Evolutionary conservation across 352 stramenopile species (phyloP).

Genomic region (Pythium aphanidermatum): DNA sequence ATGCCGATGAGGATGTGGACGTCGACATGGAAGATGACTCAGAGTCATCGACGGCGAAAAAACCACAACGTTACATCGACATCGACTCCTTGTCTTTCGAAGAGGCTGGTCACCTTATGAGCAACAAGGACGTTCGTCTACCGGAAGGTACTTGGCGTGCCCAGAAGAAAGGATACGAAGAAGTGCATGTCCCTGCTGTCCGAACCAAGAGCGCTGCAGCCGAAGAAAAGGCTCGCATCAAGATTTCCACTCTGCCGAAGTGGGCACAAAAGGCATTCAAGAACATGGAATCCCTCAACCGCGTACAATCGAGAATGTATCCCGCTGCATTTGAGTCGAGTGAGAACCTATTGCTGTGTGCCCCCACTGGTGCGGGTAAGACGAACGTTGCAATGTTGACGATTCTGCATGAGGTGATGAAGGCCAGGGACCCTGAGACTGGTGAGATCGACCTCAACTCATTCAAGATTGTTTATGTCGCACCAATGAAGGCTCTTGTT

Average conservation of each 20-base stretch:
- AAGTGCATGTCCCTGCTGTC: conserved; percentile 99
- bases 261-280: conserved; percentile 96
- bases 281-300: conserved; percentile 98
- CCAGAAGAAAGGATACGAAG: conserved; percentile 97
- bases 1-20: conserved; percentile 34
- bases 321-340: conserved; percentile 87
- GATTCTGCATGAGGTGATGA: conserved; percentile 98
- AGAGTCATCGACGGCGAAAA: conserved; percentile 33
- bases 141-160: conserved; percentile 96
- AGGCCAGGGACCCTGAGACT: conserved; percentile 74
- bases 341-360: conserved; percentile 98
- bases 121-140: conserved; percentile 96
- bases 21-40: conserved; percentile 41
- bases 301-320: conserved; percentile 98
- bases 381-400: conserved; percentile 98
- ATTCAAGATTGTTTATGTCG: conserved; percentile 99
- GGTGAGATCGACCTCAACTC: conserved; percentile 91
- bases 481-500: conserved; percentile 99
- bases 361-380: conserved; percentile 98
- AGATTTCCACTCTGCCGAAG: conserved; percentile 90
- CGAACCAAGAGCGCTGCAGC: conserved; percentile 60
- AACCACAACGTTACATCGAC: conserved; percentile 89
- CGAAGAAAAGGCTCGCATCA: conserved; percentile 75
- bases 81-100: conserved; percentile 94
- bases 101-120: conserved; percentile 97